Evolutionary conservation across 768 basidiomycete species (phyloP).

Genomic region (Krasilnikovozyma curviuscula): DNA sequence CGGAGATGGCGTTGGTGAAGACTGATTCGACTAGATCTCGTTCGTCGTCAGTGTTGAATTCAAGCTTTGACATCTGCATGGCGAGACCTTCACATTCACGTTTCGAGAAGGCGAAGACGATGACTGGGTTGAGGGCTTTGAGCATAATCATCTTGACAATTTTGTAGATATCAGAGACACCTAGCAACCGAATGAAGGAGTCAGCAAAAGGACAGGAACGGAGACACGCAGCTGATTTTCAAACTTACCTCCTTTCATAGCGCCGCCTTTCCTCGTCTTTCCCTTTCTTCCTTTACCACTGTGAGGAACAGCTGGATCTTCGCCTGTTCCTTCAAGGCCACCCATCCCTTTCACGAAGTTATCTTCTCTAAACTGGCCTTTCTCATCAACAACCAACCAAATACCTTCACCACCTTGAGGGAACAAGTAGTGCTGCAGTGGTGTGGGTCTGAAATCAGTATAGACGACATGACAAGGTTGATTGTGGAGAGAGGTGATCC

Average conservation of each 20-base stretch:
- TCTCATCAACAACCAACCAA: slow-evolving; percentile 95
- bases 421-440: slow-evolving; percentile 93
- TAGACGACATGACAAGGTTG: slow-evolving; percentile 99
- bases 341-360: slow-evolving; percentile 98
- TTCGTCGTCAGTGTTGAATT: slow-evolving; percentile 84
- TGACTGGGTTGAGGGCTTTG: slow-evolving; percentile 94
- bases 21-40: slow-evolving; percentile 68
- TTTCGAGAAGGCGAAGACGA: slow-evolving; percentile 95
- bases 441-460: slow-evolving; percentile 96
- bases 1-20: slow-evolving; percentile 85
- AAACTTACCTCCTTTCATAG: slow-evolving; percentile 52
- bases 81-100: slow-evolving; percentile 91
- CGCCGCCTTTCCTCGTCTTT: slow-evolving; percentile 81
- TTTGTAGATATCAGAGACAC: slow-evolving; percentile 83
- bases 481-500: slow-evolving; percentile 92
- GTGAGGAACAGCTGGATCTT: slow-evolving; percentile 34
- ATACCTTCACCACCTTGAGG: slow-evolving; percentile 93
- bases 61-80: slow-evolving; percentile 77
- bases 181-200: slow-evolving; percentile 27
- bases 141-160: slow-evolving; percentile 97
- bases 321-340: slow-evolving; percentile 64
- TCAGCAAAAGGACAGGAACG: neutral
- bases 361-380: slow-evolving; percentile 88
- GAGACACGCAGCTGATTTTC: neutral
- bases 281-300: slow-evolving; percentile 40